Evolutionary conservation across 139 green algal species (phyloP), one percentile per base, ranked within the genome.

Genomic region (Diplosphaera chodatii): DNA sequence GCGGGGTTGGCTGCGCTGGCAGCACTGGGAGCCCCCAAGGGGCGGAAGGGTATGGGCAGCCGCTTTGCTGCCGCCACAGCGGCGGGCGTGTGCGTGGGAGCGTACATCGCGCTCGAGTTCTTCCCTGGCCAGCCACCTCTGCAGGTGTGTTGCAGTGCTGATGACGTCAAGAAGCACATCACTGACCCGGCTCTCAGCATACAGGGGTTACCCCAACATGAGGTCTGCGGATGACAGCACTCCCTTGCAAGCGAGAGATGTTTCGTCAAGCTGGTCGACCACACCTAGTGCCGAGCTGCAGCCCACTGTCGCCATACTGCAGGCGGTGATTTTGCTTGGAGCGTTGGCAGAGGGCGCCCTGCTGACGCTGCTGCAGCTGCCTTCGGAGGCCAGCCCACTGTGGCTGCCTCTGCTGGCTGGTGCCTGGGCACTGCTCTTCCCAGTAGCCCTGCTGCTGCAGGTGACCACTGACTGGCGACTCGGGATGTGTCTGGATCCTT

Each of bases 51-150:
- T 68, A 40, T 27, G 32, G 64, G 48, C 48, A 67, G 69, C 34
- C 40, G 32, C 30, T 34, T 77, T 0, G 69, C 30, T 5, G 64
- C 74, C 63, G 83, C 78, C 8, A 74, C 70, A 23, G 40, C 79
- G n/a, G 63, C 72, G 21, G 91, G 84, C 3, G 34, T 79, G 64
- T 78, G 83, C 28, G 82, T 91, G 8, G 94, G 90, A 3, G 73
- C 81, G 2, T 98, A 97, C 83, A 69, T 97, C 29, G 83, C 88
- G 1, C 76, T 94, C 66, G 88, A 97, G 81, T 87, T 94, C 81
- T 93, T 97, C 72, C 84, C 87, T 21, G 75, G 69, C 3, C 79
- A 90, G 74, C 62, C 73, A 0, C n/a, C 86, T 13, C 74, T 96
- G 67, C 91, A 96, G 80, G 83, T 88, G 34, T n/a, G n/a, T n/a